These are phyloP conservation scores for Globisporangium yorkense DNA, from an alignment of 352 stramenopile genomes.

Conservation along the genomic window DNA sequence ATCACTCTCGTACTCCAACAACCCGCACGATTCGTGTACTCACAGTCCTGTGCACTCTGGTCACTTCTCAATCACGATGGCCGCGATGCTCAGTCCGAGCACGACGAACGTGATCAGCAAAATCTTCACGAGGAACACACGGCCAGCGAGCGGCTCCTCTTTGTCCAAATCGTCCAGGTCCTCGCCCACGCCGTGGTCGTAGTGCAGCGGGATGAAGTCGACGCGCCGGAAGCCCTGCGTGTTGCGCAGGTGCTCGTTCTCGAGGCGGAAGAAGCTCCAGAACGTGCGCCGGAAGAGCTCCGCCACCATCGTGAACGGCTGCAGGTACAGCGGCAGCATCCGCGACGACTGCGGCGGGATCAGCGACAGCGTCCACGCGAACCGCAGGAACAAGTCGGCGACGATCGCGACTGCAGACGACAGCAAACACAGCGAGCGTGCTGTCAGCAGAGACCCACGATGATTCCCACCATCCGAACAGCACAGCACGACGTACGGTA, in stretches of 20 bases:
- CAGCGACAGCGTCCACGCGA: constrained; percentile 78
- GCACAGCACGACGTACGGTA: constrained; percentile 23
- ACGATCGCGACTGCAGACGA: constrained; percentile 44
- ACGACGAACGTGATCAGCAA: constrained; percentile 29
- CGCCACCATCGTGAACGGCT: constrained; percentile 82
- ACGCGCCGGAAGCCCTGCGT: constrained; percentile 78
- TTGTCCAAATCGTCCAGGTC: constrained; percentile 22
- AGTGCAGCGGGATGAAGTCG: constrained; percentile 82
- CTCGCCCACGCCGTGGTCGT: constrained; percentile 63
- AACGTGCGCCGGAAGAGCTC: constrained; percentile 83
- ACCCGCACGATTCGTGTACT: too few species aligned
- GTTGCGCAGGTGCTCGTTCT: constrained; percentile 86
- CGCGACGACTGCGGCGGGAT: constrained; percentile 42
- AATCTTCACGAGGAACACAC: constrained; percentile 37
- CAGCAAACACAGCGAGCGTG: neutral
- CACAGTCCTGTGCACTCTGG: too few species aligned
- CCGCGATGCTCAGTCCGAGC: constrained; percentile 27
- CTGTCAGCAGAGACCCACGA: neutral
- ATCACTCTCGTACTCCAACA: too few species aligned
- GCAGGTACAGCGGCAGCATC: constrained; percentile 60
- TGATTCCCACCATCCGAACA: neutral
- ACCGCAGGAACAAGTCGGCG: constrained; percentile 72
- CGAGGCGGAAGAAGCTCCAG: constrained; percentile 83
- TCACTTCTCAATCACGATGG: constrained; percentile 30
- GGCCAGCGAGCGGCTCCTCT: constrained; percentile 18